These are phyloP conservation scores for Loxodes magnus DNA, from an alignment of 73 alveolate genomes.

Conservation along the genomic window DNA sequence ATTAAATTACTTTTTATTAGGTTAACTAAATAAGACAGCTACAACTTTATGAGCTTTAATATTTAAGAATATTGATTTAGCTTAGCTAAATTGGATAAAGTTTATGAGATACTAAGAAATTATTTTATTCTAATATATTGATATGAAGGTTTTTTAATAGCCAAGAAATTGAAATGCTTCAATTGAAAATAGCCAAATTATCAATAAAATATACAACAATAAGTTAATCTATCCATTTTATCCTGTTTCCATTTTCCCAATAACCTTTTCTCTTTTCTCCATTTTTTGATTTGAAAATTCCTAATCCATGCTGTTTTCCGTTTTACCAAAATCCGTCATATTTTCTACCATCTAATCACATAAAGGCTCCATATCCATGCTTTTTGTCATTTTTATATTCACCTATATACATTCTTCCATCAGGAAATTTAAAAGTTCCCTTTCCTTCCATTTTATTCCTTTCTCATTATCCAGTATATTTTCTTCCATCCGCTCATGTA, in stretches of 20 bases:
- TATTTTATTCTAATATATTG: too few species aligned
- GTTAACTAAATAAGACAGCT: too few species aligned
- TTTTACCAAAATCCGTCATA: conserved; percentile 47
- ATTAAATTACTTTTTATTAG: too few species aligned
- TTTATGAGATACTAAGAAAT: too few species aligned
- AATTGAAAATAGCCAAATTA: too few species aligned
- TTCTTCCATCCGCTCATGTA: conserved; percentile 26
- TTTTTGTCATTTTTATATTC: conserved; percentile 36
- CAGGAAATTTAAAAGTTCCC: conserved; percentile 69
- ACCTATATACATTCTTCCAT: conserved; percentile 66
- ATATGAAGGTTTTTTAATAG: too few species aligned
- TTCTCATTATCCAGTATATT: conserved; percentile 31
- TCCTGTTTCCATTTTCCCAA: conserved; percentile 8
- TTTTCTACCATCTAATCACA: conserved; percentile 41
- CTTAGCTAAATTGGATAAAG: too few species aligned
- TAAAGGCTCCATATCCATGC: conserved; percentile 52
- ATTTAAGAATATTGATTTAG: too few species aligned
- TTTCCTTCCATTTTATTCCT: conserved; percentile 59
- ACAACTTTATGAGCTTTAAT: too few species aligned
- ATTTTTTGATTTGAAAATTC: conserved; percentile 7
- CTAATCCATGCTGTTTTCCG: conserved; percentile 46
- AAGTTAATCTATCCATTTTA: conserved; percentile 3
- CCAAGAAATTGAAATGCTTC: too few species aligned
- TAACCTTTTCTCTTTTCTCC: background rate
- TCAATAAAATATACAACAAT: too few species aligned